Evolutionary conservation across 805 yeast genomes (phyloP), one percentile per base, ranked within the genome.

Genomic region (Yueomyces sp.): DNA sequence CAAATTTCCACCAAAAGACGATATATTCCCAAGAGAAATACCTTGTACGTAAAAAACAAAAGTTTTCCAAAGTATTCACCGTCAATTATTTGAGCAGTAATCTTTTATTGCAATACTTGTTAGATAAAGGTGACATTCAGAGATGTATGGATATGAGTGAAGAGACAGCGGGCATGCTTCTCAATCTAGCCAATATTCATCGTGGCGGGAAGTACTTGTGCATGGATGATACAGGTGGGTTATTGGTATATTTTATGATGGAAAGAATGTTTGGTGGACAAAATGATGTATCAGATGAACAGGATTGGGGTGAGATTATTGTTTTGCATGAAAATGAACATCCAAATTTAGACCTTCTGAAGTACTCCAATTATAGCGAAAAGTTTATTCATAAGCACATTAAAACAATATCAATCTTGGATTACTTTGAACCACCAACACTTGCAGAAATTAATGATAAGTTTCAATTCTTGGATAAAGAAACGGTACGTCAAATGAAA

Each of bases 181-280:
- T 92, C 64, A 79, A 80, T 47, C 70, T 81, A 52, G 95, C 81
- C 2, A 86, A 90, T 56, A 74, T 92, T 33, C 77, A 79, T 55
- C 87, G 95, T 1, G 95, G 95, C 8, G 97, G 98, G 1, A 77
- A 74, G 46, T 92, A 92, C 55, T 66, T 92, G 27, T 80, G 90
- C 3, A 70, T 86, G 44, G 99, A 92, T 56, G 98, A 92, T 56
- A 82, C 95, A n/a, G 88, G 95, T 32, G 96, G 97, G 5, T 70
- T 90, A n/a, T 58, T 92, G 1, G 74, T 84, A 4, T 84, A 84
- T 47, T 85, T 94, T 3, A 69, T 92, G 72, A 58, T 92, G 63
- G 99, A 92, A 59, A 71, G 96, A 57, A 85, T 94, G 90, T 78
- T 77, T 47, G 76, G 76, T 4, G 63, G 56, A 12, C 72, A 73